A percentile compares a stretch with the other conserved stretches of the same genome.
phyloP scores from a whole-genome alignment of 257 asterid species.

The Prunella vulgaris region DNA sequence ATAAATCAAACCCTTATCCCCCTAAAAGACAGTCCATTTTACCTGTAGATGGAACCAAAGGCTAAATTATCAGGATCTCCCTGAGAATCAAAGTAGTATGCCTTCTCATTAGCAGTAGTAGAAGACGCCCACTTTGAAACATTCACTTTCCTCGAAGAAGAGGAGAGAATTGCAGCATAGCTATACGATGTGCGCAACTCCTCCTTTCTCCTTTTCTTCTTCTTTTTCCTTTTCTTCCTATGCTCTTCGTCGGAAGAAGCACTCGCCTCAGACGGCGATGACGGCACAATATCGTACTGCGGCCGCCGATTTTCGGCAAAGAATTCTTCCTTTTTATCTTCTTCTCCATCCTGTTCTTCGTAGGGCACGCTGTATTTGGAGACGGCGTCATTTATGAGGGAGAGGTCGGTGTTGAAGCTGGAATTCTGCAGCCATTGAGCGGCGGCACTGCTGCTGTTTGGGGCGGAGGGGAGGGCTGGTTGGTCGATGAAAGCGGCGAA shows the following conservation, averaged over 20 bases:
- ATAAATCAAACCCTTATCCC: not conserved
- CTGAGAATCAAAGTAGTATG: slow-evolving; percentile 83
- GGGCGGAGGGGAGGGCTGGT: slow-evolving; percentile 22
- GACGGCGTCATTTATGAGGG: slow-evolving; percentile 70
- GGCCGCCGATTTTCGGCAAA: slow-evolving; percentile 24
- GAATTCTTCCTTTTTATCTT: slow-evolving; percentile 31
- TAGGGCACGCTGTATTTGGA: slow-evolving; percentile 41
- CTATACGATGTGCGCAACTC: slow-evolving; percentile 26
- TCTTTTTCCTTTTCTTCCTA: slow-evolving; percentile 36
- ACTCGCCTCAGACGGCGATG: slow-evolving; percentile 57
- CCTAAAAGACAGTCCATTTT: not conserved
- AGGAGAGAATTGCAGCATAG: slow-evolving; percentile 35
- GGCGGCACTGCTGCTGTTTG: slow-evolving; percentile 12
- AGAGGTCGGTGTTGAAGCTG: slow-evolving; percentile 73
- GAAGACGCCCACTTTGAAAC: slow-evolving; percentile 62
- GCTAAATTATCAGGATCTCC: slow-evolving; percentile 93
- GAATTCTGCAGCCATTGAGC: slow-evolving; percentile 69
- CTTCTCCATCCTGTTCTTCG: slow-evolving; percentile 39
- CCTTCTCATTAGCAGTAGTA: slow-evolving; percentile 42
- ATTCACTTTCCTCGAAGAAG: slow-evolving; percentile 58
- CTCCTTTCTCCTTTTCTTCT: slow-evolving; percentile 42
- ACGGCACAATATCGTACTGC: slow-evolving; percentile 54
- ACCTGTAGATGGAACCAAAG: slow-evolving; percentile 83
- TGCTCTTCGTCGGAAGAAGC: slow-evolving; percentile 34
- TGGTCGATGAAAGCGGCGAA: slow-evolving; percentile 45